These are phyloP conservation scores for Dalbergia cochinchinensis DNA, from an alignment of 306 rosid genomes.

Conservation along the genomic window DNA sequence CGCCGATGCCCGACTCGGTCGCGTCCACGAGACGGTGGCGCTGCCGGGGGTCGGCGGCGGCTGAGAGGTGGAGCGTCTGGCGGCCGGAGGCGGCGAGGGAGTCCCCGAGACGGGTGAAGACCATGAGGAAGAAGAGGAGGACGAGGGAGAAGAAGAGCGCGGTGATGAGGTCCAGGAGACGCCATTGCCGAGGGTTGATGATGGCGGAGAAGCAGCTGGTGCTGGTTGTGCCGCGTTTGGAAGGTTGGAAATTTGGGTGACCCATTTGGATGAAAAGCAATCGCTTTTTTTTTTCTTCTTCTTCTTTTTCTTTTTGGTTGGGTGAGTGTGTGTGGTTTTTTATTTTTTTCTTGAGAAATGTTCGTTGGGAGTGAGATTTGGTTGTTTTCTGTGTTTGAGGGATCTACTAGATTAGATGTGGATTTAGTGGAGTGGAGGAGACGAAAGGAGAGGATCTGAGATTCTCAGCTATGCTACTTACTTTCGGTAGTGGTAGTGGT, in stretches of 20 bases:
- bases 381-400: too few species aligned
- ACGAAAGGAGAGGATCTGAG: too few species aligned
- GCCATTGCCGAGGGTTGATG: conserved; percentile 70
- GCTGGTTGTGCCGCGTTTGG: conserved; percentile 56
- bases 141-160: conserved; percentile 71
- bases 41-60: conserved; percentile 72
- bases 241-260: background rate
- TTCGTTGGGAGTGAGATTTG: too few species aligned
- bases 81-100: conserved; percentile 91
- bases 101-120: conserved; percentile 80
- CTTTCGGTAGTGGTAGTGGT: too few species aligned
- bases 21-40: conserved; percentile 65
- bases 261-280: too few species aligned
- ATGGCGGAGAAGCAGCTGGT: background rate
- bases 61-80: conserved; percentile 69
- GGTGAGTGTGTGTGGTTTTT: too few species aligned
- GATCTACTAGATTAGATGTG: too few species aligned
- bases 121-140: conserved; percentile 71
- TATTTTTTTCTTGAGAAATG: too few species aligned
- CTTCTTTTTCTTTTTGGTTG: too few species aligned
- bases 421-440: too few species aligned
- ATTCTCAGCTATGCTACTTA: too few species aligned
- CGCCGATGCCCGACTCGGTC: conserved; percentile 66
- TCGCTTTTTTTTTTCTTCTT: too few species aligned
- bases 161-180: conserved; percentile 73